Evolutionary conservation across 768 basidiomycete genomes (phyloP).

Genomic region (Lactifluus subvellereus): DNA sequence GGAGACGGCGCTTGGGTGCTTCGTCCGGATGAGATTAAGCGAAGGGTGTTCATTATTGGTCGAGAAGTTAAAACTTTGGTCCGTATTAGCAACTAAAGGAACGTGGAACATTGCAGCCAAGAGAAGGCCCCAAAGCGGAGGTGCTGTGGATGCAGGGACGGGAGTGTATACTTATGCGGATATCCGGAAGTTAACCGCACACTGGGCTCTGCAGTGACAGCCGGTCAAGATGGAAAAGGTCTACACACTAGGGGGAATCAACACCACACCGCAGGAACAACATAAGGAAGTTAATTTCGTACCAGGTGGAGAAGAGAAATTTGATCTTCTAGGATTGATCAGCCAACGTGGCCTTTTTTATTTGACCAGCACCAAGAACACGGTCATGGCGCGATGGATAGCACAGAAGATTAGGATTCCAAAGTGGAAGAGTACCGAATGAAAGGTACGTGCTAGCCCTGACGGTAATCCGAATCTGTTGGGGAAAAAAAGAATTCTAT

Average conservation of each 20-base stretch:
- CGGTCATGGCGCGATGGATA: constrained; percentile 19
- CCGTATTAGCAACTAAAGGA: neutral
- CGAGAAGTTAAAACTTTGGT: neutral
- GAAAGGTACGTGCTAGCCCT: neutral
- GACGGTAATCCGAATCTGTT: neutral
- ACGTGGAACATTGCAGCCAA: constrained; percentile 9
- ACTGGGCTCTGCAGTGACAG: neutral
- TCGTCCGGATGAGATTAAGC: constrained; percentile 7
- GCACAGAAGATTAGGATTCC: constrained; percentile 10
- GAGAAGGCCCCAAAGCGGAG: neutral
- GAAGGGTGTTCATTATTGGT: neutral
- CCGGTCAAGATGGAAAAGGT: neutral
- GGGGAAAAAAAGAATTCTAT: constrained; percentile 1
- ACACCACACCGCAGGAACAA: neutral
- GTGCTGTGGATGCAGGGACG: neutral
- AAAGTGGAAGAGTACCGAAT: constrained; percentile 1
- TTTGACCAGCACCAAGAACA: constrained; percentile 12
- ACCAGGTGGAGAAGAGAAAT: constrained; percentile 8
- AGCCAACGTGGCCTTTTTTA: constrained; percentile 18
- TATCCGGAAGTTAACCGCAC: constrained; percentile 8
- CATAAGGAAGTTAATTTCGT: constrained; percentile 6
- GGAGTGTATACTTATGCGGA: constrained; percentile 2
- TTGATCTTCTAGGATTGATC: constrained; percentile 19
- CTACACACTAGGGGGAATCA: neutral
- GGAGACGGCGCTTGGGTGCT: neutral